Evolutionary conservation across 2,329 filamentous ascomycete genomes (phyloP).

Genomic region (Aureobasidium sp.): DNA sequence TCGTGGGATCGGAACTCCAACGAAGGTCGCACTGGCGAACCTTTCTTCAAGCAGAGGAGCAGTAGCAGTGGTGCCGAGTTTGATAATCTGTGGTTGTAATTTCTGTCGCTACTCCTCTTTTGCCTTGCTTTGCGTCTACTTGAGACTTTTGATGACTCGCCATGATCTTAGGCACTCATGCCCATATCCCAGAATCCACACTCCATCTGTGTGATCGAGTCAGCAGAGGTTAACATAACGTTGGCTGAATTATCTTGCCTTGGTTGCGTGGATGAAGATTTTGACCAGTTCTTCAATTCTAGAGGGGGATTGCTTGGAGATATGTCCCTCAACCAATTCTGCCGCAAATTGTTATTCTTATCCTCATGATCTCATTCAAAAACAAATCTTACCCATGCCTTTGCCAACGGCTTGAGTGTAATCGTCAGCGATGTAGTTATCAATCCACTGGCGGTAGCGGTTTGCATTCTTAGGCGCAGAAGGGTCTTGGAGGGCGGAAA

Average conservation of each 20-base stretch:
- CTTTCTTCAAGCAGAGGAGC: background rate
- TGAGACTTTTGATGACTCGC: background rate
- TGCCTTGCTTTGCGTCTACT: background rate
- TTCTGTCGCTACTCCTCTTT: background rate
- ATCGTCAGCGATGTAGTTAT: slow-evolving; percentile 78
- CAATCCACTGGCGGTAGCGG: slow-evolving; percentile 82
- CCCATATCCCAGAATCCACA: slow-evolving; percentile 71
- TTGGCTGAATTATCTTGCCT: slow-evolving; percentile 44
- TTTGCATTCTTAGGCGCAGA: slow-evolving; percentile 23
- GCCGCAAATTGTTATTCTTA: background rate
- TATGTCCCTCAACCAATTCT: slow-evolving; percentile 71
- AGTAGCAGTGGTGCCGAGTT: background rate
- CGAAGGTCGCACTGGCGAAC: background rate
- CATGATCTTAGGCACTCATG: slow-evolving; percentile 23
- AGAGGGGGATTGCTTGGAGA: slow-evolving; percentile 62
- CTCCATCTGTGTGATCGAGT: slow-evolving; percentile 51
- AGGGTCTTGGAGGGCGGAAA: slow-evolving; percentile 56
- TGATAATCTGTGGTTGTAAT: background rate
- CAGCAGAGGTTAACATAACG: background rate
- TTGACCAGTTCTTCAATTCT: slow-evolving; percentile 74
- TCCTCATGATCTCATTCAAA: background rate
- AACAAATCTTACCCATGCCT: slow-evolving; percentile 54
- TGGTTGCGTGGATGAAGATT: slow-evolving; percentile 83
- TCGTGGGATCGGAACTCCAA: background rate
- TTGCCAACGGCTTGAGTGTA: slow-evolving; percentile 65